These are phyloP conservation scores for Cyclanthera cordifolia DNA, from an alignment of 306 rosid genomes.

Conservation along the genomic window DNA sequence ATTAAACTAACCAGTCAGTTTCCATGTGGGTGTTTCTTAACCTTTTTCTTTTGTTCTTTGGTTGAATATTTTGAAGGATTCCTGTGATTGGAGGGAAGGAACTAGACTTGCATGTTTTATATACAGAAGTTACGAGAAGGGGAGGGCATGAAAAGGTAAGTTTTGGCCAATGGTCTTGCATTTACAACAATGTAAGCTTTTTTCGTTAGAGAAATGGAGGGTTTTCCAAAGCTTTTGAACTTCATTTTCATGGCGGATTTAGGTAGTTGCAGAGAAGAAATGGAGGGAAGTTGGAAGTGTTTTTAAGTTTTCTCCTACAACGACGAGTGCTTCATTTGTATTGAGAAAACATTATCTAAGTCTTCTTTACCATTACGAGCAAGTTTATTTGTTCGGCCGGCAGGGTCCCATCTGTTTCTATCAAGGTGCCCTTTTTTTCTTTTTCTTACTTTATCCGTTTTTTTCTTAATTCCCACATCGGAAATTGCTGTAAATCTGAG, in stretches of 20 bases:
- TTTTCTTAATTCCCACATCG: background rate
- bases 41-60: background rate
- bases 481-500: background rate
- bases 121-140: constrained; percentile 73
- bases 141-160: constrained; percentile 81
- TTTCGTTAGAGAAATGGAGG: background rate
- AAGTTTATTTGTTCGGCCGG: constrained; percentile 56
- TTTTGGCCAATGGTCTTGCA: constrained; percentile 9
- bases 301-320: constrained; percentile 73
- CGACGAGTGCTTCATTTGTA: constrained; percentile 91
- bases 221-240: background rate
- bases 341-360: constrained; percentile 66
- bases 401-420: constrained; percentile 55
- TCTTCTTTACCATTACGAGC: constrained; percentile 84
- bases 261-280: constrained; percentile 95
- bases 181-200: background rate
- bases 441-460: background rate
- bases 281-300: constrained; percentile 96
- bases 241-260: background rate
- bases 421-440: constrained; percentile 25
- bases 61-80: constrained; percentile 37
- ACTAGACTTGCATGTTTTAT: constrained; percentile 77
- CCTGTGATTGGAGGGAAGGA: constrained; percentile 98
- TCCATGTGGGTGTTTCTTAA: background rate
- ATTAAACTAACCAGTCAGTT: background rate